Conservation (phyloP, 2,329 filamentous ascomycete genomes). For the Pseudofabraea citricarpa region DNA sequence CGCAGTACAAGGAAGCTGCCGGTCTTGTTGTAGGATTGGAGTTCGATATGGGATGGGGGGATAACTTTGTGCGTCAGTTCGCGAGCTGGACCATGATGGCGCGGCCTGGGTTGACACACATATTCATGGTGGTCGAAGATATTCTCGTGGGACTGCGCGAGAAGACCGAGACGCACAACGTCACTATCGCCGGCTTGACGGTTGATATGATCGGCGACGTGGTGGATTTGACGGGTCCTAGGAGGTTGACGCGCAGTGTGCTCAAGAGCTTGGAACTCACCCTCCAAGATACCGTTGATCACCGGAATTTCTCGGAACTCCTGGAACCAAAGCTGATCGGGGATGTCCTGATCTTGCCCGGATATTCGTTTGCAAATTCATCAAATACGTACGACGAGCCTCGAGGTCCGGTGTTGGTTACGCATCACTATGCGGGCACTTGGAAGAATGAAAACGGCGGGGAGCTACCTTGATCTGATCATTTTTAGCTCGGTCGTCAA, state of each 20-base stretch:
- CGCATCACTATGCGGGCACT: too few species aligned
- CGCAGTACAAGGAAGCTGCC: not conserved
- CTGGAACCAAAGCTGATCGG: not conserved
- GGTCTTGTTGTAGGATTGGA: not conserved
- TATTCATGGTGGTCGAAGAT: not conserved
- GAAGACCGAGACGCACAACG: not conserved
- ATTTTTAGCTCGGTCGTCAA: too few species aligned
- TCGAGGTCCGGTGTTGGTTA: too few species aligned
- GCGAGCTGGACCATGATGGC: not conserved
- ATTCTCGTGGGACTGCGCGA: not conserved
- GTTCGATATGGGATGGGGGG: not conserved
- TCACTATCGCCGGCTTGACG: not conserved
- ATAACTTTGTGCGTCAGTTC: not conserved
- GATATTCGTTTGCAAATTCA: too few species aligned
- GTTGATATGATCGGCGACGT: not conserved
- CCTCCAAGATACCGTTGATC: not conserved
- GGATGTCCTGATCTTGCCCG: not conserved
- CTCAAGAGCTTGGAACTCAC: not conserved
- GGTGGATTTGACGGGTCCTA: not conserved
- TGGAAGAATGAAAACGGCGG: too few species aligned
- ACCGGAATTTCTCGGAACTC: not conserved
- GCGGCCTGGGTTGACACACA: not conserved
- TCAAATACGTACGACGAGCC: too few species aligned
- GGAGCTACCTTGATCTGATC: too few species aligned
- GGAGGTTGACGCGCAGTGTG: not conserved